Evolutionary conservation across 163 green algal species (phyloP).

Genomic region (Scenedesmus sp.): DNA sequence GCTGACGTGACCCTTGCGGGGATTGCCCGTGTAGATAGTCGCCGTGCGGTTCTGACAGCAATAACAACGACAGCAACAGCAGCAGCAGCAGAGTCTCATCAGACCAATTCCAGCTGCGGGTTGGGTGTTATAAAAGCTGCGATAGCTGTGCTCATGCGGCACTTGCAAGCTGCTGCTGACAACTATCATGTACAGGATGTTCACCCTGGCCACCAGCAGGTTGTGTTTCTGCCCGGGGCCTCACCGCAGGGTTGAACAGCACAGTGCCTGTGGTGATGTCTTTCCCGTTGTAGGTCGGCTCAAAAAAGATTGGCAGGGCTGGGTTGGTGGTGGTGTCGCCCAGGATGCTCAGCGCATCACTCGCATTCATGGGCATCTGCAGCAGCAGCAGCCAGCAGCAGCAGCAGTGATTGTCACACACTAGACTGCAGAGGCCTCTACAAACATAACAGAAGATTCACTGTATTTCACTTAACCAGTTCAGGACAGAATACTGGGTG

Average conservation of each 20-base stretch:
- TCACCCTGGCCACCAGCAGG: no score
- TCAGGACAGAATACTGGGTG: no score
- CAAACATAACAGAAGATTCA: no score
- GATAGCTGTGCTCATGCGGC: no score
- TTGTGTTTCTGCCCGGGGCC: no score
- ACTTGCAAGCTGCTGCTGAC: no score
- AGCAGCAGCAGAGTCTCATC: not conserved
- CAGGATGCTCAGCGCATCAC: not conserved
- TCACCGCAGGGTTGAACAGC: not conserved
- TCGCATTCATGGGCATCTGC: not conserved
- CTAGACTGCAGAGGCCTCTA: no score
- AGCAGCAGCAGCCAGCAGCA: not conserved
- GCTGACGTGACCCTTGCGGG: not conserved
- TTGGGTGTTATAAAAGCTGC: no score
- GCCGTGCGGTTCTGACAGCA: not conserved
- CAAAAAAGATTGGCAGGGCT: not conserved
- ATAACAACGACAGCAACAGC: not conserved
- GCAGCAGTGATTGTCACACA: no score
- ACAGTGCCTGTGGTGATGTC: not conserved
- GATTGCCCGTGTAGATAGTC: not conserved
- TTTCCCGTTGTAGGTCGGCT: not conserved
- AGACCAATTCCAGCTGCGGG: no score
- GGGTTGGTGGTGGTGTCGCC: not conserved
- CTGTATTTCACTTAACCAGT: no score
- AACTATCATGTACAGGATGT: no score